Evolutionary conservation across 768 basidiomycete species (phyloP), one percentile per base, ranked within the genome.

Genomic region (Hydnomerulius pinastri): DNA sequence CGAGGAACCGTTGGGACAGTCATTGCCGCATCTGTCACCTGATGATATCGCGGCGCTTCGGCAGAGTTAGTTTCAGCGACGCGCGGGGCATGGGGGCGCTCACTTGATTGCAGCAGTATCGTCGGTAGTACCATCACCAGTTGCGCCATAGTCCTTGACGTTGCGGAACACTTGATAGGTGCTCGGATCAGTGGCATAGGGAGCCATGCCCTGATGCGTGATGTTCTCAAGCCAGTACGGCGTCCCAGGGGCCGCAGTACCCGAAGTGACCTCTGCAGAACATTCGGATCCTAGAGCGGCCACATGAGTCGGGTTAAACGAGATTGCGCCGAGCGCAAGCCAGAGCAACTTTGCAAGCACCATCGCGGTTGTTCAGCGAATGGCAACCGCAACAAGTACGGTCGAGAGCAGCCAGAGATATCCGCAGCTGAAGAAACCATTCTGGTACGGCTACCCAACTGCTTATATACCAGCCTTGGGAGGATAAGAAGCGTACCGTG

Each of bases 101-200:
- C 45, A 84, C 86, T 86, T 88, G 64, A 89, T 88, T 2, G 89
- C 87, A 20, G 70, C 77, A 6, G 89, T 88, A 55, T 91, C 90
- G 59, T 91, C 89, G 5, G 82, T 78, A 2, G 81, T 68, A 46
- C 89, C 89, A 66, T 87, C 80, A n/a, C 74, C 75, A 45, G 64
- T 71, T 43, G 81, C 81, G 45, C 81, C 75, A 51, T 71, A 78
- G 47, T 76, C 73, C 53, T 86, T 88, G 40, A 91, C 88, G 58
- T 90, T 90, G 33, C 89, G 78, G 66, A 87, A 90, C 12, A 90
- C 86, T 42, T 81, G 72, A 63, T 90, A 91, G 6, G 67, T 62
- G 35, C 62, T 73, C 21, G 53, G n/a, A 59, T 78, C 69, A 0
- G 80, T 48, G 61, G 87, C 83, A 67, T 78, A 85, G 4, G 88